Evolutionary conservation across 441 rosid genomes (phyloP), one percentile per base, ranked within the genome.

Genomic region (Raphanus hybrid): DNA sequence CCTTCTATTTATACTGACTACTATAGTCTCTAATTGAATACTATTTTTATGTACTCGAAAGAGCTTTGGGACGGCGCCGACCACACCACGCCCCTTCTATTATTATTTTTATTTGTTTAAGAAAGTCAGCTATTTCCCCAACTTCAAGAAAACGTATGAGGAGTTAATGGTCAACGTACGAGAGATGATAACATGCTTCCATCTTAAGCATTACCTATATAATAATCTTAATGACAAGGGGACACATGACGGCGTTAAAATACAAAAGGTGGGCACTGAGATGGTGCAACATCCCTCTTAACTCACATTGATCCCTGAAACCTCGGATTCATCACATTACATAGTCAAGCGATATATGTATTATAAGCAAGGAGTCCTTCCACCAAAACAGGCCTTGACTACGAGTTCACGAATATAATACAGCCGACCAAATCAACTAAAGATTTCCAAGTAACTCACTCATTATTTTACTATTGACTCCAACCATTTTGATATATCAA

Each of bases 51-150:
- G 58, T 52, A 52, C 20, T 52, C 4, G 3, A 18, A 54, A 15
- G 64, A 75, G 74, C 35, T 79, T 64, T 64, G 80, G 90, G 90
- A 83, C 87, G 90, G 90, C 90, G 86, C 92, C 87, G 89, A 80
- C 90, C 85, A 54, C 58, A 54, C 83, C 81, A 75, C 84, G 68
- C 14, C 70, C 78, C 18, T 52, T 61, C 18, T 57, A 59, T 67
- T 80, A 75, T 80, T 64, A 79, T 64, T 69, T 55, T 54, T 41
- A 29, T 62, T 32, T 69, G 37, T 69, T 41, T 69, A 75, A 64
- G 14, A 37, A 74, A 74, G 82, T 74, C 78, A 78, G 78, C 65
- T 54, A 73, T 68, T 26, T 73, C 69, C 74, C 41, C 73, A 67
- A 74, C 54, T 68, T 64, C 45, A 80, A 75, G 79, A 70, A 70